These are phyloP conservation scores for Curvularia hawaiiensis DNA, from an alignment of 2,329 filamentous ascomycete species.

Conservation along the genomic window DNA sequence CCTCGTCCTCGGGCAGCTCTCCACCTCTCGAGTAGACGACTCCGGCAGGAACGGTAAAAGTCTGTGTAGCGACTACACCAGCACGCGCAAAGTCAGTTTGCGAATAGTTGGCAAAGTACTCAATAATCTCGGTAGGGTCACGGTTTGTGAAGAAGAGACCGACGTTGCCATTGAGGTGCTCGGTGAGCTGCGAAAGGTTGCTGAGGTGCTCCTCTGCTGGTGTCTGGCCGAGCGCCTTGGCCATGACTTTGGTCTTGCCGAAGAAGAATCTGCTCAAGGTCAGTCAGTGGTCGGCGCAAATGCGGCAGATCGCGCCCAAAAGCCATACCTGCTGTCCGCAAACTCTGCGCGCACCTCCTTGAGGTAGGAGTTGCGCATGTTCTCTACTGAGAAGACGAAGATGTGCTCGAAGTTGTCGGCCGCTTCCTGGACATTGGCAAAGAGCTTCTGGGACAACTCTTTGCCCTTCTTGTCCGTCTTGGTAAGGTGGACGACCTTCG, in stretches of 20 bases:
- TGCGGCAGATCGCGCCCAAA: neutral
- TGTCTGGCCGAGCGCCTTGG: constrained; percentile 83
- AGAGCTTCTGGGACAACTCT: constrained; percentile 84
- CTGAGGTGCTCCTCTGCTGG: constrained; percentile 80
- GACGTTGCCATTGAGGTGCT: constrained; percentile 78
- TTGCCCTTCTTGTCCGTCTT: constrained; percentile 94
- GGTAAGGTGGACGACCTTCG: constrained; percentile 86
- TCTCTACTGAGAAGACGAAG: constrained; percentile 92
- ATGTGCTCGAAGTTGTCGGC: constrained; percentile 86
- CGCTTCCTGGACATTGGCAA: constrained; percentile 83
- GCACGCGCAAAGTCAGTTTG: constrained; percentile 91
- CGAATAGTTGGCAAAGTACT: constrained; percentile 73
- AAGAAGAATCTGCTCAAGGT: constrained; percentile 78
- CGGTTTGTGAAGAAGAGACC: constrained; percentile 91
- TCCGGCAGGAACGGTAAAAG: constrained; percentile 83
- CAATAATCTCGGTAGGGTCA: constrained; percentile 66
- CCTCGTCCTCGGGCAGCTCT: constrained; percentile 77
- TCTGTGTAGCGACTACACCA: constrained; percentile 74
- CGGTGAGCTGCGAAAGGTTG: constrained; percentile 72
- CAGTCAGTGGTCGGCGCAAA: constrained; percentile 20
- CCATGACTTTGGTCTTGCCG: constrained; percentile 99
- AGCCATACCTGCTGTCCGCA: constrained; percentile 75
- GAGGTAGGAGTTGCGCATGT: constrained; percentile 97
- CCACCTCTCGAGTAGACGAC: constrained; percentile 78
- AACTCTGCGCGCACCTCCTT: constrained; percentile 89